phyloP scores from a whole-genome alignment of 306 rosid genomes.

The Prunus mongolica region DNA sequence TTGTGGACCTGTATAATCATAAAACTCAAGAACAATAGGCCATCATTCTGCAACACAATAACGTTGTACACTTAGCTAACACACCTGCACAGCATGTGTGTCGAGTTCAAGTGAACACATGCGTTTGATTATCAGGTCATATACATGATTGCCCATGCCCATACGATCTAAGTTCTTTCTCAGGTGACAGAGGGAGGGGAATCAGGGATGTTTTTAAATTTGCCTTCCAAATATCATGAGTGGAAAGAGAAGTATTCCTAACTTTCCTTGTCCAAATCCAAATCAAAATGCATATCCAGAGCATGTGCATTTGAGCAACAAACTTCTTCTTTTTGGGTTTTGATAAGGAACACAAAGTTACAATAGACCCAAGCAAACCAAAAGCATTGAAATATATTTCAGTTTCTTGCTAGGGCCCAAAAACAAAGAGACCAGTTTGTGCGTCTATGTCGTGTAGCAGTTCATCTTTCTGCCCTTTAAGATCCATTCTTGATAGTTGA shows the following conservation, averaged over 20 bases:
- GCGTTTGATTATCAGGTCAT: background rate
- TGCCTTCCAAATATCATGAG: no score
- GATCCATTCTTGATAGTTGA: no score
- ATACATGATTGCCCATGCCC: background rate
- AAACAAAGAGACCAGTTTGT: background rate
- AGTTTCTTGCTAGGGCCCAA: no score
- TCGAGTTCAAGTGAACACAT: background rate
- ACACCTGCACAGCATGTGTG: background rate
- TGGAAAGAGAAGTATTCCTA: no score
- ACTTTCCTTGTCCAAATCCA: no score
- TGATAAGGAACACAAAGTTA: no score
- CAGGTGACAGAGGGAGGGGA: background rate
- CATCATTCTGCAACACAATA: background rate
- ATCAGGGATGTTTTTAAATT: background rate
- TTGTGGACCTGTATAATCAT: background rate
- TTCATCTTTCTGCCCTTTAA: background rate
- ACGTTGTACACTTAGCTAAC: background rate
- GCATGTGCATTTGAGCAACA: no score
- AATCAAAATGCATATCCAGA: no score
- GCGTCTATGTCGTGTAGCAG: background rate
- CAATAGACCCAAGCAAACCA: no score
- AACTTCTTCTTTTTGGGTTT: no score
- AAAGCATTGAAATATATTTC: no score
- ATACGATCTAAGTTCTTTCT: background rate
- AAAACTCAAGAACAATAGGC: background rate